A percentile compares a stretch with the other conserved stretches of the same genome.
These are phyloP conservation scores for Backusella westeae DNA, from an alignment of 192 early-diverging fungal species.

Conservation along the genomic window DNA sequence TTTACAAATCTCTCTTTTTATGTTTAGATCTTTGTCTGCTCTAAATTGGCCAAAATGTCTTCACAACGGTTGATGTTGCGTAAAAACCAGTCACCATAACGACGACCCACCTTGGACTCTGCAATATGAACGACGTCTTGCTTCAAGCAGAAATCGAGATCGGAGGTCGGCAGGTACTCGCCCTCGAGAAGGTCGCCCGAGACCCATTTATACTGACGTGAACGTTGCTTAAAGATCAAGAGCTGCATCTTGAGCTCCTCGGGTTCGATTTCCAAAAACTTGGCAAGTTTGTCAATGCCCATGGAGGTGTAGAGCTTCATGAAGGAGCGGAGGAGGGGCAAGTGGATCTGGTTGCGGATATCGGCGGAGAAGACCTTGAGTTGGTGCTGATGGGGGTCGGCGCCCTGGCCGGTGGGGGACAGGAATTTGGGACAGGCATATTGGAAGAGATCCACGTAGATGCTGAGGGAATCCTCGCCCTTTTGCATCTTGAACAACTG, in stretches of 20 bases:
- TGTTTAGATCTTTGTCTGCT: constrained; percentile 30
- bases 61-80: constrained; percentile 92
- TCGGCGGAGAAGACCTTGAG: constrained; percentile 84
- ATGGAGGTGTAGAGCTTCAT: constrained; percentile 95
- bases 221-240: constrained; percentile 92
- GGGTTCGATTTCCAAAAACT: constrained; percentile 83
- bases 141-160: constrained; percentile 92
- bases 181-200: constrained; percentile 82
- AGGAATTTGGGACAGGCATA: constrained; percentile 97
- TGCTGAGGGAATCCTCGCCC: constrained; percentile 76
- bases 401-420: constrained; percentile 63
- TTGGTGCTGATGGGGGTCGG: constrained; percentile 76
- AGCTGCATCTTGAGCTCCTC: constrained; percentile 84
- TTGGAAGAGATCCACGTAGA: constrained; percentile 87
- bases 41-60: constrained; percentile 45
- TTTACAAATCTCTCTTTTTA: background rate
- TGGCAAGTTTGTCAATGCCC: constrained; percentile 82
- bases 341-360: constrained; percentile 78
- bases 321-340: constrained; percentile 90
- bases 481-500: constrained; percentile 86
- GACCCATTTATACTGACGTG: constrained; percentile 84
- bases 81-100: constrained; percentile 95
- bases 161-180: constrained; percentile 76
- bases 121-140: constrained; percentile 95
- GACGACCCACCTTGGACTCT: constrained; percentile 89